Conservation (phyloP, 305 asterid genomes). For the Withania somnifera region DNA sequence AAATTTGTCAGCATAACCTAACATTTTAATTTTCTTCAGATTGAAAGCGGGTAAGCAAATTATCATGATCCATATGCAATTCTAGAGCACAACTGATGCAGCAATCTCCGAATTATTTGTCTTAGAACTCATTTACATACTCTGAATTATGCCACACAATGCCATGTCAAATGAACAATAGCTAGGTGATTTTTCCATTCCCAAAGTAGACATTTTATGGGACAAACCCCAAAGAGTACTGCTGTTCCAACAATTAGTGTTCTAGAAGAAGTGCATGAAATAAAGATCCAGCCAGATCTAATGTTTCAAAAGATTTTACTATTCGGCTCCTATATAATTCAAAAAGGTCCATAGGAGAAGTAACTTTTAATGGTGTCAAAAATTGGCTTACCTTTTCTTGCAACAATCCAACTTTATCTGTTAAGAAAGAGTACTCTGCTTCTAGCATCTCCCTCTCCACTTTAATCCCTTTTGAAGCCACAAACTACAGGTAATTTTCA, state of each 20-base stretch:
- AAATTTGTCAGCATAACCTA: background rate
- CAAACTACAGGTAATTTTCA: conserved; percentile 32
- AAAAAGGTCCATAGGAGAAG: background rate
- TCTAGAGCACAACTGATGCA: background rate
- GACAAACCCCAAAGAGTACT: background rate
- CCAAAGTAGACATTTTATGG: background rate
- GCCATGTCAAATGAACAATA: background rate
- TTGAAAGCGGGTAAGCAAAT: background rate
- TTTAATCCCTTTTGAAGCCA: conserved; percentile 65
- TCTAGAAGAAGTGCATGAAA: background rate
- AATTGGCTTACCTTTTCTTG: conserved; percentile 53
- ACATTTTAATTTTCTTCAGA: background rate
- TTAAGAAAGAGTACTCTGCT: conserved; percentile 67
- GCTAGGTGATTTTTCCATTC: background rate
- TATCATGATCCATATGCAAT: background rate
- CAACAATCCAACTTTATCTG: conserved; percentile 69
- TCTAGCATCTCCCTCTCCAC: conserved; percentile 72
- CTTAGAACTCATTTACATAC: background rate
- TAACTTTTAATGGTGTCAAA: background rate
- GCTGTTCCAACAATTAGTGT: background rate
- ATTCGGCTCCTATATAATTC: background rate
- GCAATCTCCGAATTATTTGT: background rate
- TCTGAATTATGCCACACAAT: background rate
- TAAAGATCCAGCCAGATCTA: background rate
- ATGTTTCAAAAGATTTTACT: background rate